Base-by-base conservation (phyloP, 805 yeast species). In the Starmerella sirachaensis region DNA sequence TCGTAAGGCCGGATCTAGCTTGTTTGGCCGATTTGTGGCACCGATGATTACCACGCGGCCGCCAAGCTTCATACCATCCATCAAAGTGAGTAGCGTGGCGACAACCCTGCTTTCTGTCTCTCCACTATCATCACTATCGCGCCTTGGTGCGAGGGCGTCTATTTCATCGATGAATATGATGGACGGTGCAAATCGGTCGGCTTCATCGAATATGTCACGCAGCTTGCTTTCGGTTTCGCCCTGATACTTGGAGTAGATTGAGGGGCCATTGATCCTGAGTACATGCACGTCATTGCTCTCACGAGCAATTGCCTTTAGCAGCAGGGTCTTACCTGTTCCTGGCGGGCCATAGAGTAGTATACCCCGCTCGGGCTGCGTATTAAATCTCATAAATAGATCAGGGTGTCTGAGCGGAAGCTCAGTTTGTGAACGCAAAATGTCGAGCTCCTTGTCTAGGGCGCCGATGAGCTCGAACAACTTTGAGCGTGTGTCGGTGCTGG, bases 31-130 rank as follows among this genome's bases (percentile, higher is more conserved):
- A 59, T 91, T 91, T 0, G 98, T 91, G 1, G 98, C 98, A 41
- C 97, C 98, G 49, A 91, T 84, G 2, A 91, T 94, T 47, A 91
- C 88, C n/a, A 91, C 96, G 54, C 91, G 96, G 3, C 97, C 97
- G 56, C 96, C 74, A 48, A 84, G 84, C 55, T 85, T 96, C 97
- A 91, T 91, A 49, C 98, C 98, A 59, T 91, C 98, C 98, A 91
- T 91, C 33, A 91, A 62, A 0, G 93, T 82, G 39, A 83, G 62
- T 27, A 91, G 57, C 0, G 96, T 85, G 0, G 96, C 91, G 18
- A 88, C 93, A 2, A 91, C 85, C 44, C 98, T 62, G 30, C 81
- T 72, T 54, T 91, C 97, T 0, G 85, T 80, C 54, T 88, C 96
- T 1, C 93, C 91, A 2, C 85, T 66, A 40, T 84, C 95, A 51